Base-by-base conservation (phyloP, 495 filamentous ascomycete species). In the Viridothelium virens region DNA sequence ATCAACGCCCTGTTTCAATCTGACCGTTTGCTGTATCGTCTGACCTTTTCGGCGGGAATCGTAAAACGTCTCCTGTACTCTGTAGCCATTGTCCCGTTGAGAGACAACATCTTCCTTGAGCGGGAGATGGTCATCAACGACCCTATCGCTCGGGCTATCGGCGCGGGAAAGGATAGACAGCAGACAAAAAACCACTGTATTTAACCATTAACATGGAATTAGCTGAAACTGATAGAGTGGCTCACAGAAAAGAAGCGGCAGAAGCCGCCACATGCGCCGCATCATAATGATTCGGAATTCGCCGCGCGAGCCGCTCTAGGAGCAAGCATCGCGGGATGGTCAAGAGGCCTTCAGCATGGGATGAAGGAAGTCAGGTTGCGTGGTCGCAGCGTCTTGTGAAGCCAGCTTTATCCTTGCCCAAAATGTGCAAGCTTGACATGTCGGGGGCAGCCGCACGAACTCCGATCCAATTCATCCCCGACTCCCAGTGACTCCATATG, bases 211-310 rank as follows among this genome's bases (percentile, higher is more conserved):
- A 37, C 4, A 47, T 41, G n/a, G 10, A 25, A 4, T 41, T 11
- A 3, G 38, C 14, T 39, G 61, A 14, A 63, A 25, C 25, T 39
- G 41, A 47, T 41, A n/a, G 10, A 63, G 10, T 18, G 6, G 31
- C 61, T 63, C 5, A 63, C 61, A 63, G 34, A 63, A 33, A 63
- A 63, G 31, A 7, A 63, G 61, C 61, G 61, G 61, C 61, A 63
- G 41, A 41, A 63, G 61, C 61, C 61, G 61, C 61, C 34, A n/a
- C 9, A 41, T 41, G 31, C 16, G n/a, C 41, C 11, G 41, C 33
- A 31, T 63, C 61, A 63, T 63, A n/a, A 63, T 41, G 14, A 9
- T 59, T 36, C 36, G 18, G 31, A 34, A 14, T 7, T 36, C 25
- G 53, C 53, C 53, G 31, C 53, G 53, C n/a, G 53, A 59, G 53